phyloP scores from a whole-genome alignment of 371 early-diverging fungal species.

The Cokeromyces recurvatus region DNA sequence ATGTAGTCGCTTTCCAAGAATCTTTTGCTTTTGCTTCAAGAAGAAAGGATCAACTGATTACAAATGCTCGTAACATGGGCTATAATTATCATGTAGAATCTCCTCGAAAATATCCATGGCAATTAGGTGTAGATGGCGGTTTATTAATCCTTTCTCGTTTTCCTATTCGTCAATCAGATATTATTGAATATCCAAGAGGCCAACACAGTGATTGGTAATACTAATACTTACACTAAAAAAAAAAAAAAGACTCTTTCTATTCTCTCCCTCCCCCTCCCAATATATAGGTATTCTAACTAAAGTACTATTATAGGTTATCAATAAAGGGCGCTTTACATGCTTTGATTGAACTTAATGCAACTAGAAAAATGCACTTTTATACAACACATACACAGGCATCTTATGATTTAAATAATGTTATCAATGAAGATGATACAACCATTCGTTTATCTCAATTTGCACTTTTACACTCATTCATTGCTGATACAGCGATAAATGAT shows the following conservation, averaged over 20 bases:
- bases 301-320: constrained; percentile 43
- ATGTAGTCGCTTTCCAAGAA: constrained; percentile 81
- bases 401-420: constrained; percentile 42
- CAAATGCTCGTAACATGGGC: constrained; percentile 59
- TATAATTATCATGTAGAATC: constrained; percentile 60
- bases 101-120: constrained; percentile 58
- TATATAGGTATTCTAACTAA: too few relatives aligned
- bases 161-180: constrained; percentile 59
- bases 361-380: constrained; percentile 61
- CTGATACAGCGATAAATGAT: constrained; percentile 26
- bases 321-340: constrained; percentile 82
- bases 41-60: constrained; percentile 55
- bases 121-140: constrained; percentile 76
- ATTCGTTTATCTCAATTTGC: constrained; percentile 62
- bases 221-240: neutral
- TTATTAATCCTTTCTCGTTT: constrained; percentile 69
- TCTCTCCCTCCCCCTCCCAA: too few relatives aligned
- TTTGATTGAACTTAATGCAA: constrained; percentile 51
- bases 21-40: constrained; percentile 71
- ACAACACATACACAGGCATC: constrained; percentile 85
- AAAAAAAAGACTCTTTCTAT: too few relatives aligned
- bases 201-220: constrained; percentile 70
- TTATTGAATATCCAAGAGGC: constrained; percentile 63
- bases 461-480: constrained; percentile 61
- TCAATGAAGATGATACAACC: constrained; percentile 51